Base-by-base conservation (phyloP, 352 stramenopile genomes). In the Phytophthora tubulina region DNA sequence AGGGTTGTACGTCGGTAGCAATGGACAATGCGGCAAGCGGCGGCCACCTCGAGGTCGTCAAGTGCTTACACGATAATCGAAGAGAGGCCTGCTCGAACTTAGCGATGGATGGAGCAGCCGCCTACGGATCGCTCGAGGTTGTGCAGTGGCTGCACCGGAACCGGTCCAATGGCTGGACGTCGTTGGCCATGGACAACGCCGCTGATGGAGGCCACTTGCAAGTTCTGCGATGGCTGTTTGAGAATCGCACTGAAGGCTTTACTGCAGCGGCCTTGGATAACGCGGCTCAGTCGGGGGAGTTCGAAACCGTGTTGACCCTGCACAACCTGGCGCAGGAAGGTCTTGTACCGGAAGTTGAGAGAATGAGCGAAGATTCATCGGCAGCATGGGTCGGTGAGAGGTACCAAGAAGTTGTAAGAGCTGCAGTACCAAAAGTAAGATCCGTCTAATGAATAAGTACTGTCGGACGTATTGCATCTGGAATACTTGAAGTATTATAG, bases 1-100 rank as follows among this genome's bases (percentile, higher is more conserved):
- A 67, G 38, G 60, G 60, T 6, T 67, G 49, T 31, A 67, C 48
- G 30, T 27, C 21, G 21, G 21, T 21, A 1, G 21, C 21, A 21
- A 21, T 21, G 21, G 21, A 21, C 0, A 21, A 21, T 21, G 60
- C 60, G 35, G 60, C 60, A 11, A 44, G 33, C 8, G 17, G 27
- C 4, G 60, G 49, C 4, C 42, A 36, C 32, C 17, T 67, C 4
- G 50, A 52, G 4, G n/a, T 67, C 30, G 3, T 67, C 1, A 60
- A 53, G n/a, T 67, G 60, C 48, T 42, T 67, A 6, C 30, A 60
- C 30, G 60, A 60, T 11, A 59, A 67, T n/a, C 60, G 41, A 13
- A 45, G n/a, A n/a, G 60, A 58, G 49, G 48, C 48, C 31, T 67
- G 60, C 46, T 46, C 60, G 44, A n/a, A 31, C 38, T 36, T 49